These are phyloP conservation scores for Blastobotrys buckinghamii DNA, from an alignment of 1,139 yeast genomes.

Conservation along the genomic window DNA sequence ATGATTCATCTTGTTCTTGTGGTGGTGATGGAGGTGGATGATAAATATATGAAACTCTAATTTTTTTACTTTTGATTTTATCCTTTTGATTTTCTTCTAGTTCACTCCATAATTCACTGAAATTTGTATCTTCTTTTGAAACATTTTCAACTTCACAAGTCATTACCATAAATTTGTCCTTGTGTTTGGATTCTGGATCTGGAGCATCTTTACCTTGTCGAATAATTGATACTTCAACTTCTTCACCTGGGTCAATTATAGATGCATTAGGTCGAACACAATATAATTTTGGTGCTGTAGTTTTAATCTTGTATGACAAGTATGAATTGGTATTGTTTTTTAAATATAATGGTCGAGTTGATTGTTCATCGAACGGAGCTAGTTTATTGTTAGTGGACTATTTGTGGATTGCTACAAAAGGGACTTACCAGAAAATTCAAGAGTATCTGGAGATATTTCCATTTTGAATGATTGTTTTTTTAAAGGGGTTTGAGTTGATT, in stretches of 20 bases:
- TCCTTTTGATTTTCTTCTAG: slow-evolving; percentile 59
- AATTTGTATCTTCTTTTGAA: slow-evolving; percentile 30
- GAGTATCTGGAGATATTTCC: slow-evolving; percentile 55
- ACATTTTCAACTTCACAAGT: slow-evolving; percentile 64
- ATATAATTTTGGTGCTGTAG: slow-evolving; percentile 95
- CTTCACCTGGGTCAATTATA: slow-evolving; percentile 65
- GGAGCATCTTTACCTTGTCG: slow-evolving; percentile 83
- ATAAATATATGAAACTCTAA: slow-evolving; percentile 59
- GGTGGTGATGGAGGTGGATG: slow-evolving; percentile 11
- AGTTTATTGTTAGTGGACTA: no score
- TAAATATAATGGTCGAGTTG: slow-evolving; percentile 63
- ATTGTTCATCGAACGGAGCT: no score
- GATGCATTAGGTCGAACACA: slow-evolving; percentile 96
- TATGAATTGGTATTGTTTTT: slow-evolving; percentile 55
- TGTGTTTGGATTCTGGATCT: slow-evolving; percentile 65
- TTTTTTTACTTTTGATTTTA: slow-evolving; percentile 62
- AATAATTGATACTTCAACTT: slow-evolving; percentile 70
- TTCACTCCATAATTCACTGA: slow-evolving; percentile 66
- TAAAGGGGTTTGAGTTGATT: no score
- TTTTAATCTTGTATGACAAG: slow-evolving; percentile 91
- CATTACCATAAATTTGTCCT: slow-evolving; percentile 88
- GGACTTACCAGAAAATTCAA: slow-evolving; percentile 68
- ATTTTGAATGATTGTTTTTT: slow-evolving; percentile 31
- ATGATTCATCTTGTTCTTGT: not conserved
- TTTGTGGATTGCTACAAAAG: no score